Conservation (phyloP, 2,329 filamentous ascomycete species). For the Fusarium sp. region DNA sequence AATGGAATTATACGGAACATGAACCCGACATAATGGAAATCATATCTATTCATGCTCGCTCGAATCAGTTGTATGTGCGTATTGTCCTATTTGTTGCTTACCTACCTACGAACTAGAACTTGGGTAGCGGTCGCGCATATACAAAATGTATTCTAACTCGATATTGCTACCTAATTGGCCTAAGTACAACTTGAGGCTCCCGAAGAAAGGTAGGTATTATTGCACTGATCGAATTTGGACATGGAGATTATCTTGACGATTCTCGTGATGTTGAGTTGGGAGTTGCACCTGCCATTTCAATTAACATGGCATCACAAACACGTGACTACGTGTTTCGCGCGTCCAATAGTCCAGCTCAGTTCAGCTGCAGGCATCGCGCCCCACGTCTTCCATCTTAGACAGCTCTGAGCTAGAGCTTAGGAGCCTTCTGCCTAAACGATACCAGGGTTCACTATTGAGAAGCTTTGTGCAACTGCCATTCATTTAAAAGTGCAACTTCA, state of each 20-base stretch:
- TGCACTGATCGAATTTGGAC: background rate
- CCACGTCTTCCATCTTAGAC: slow-evolving; percentile 2
- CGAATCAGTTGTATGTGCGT: background rate
- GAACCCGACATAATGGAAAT: background rate
- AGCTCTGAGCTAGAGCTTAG: background rate
- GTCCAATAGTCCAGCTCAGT: background rate
- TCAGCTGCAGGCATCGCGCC: slow-evolving; percentile 5
- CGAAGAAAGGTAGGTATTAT: background rate
- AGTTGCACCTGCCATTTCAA: background rate
- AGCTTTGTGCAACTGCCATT: slow-evolving; percentile 12
- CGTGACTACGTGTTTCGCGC: slow-evolving; percentile 1
- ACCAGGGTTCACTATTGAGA: slow-evolving; percentile 39
- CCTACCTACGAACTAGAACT: background rate
- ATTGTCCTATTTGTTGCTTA: background rate
- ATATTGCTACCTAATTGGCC: background rate
- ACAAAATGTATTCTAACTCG: background rate
- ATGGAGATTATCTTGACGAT: background rate
- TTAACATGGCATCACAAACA: background rate
- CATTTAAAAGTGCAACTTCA: slow-evolving; percentile 23
- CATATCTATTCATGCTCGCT: background rate
- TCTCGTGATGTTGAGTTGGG: background rate
- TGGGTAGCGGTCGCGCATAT: background rate
- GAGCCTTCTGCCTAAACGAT: slow-evolving; percentile 44
- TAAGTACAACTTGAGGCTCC: background rate
- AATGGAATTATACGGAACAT: background rate